Evolutionary conservation across 1,139 yeast genomes (phyloP), one percentile per base, ranked within the genome.

Genomic region (Suhomyces taliae): DNA sequence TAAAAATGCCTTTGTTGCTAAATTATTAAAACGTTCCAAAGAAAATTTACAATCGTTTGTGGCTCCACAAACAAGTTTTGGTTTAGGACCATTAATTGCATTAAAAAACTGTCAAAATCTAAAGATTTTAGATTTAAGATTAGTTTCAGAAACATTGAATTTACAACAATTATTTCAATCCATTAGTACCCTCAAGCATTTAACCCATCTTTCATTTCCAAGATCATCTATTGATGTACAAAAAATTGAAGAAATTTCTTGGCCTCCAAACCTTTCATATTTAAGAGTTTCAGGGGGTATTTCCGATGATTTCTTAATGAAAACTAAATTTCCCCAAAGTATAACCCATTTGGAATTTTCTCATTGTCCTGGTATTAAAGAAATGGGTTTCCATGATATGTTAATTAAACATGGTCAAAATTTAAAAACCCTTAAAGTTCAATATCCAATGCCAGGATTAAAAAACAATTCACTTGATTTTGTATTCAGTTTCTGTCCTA

Each of bases 31-130:
- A 58, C 73, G 96, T 40, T 87, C 96, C 47, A 78, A 90, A 9
- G 65, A 75, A 26, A 76, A 76, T 41, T 67, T 93, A 43, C 77
- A 82, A 53, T 71, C 74, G 10, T 90, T 93, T 59, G 81, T 87
- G 7, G 97, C 98, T 0, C 97, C 98, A 1, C 98, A 91, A 61
- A 86, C 97, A 34, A 87, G 96, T 69, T 91, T 93, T 71, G 98
- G 98, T 0, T 78, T 85, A 49, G 89, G 96, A 0, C 97, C 98
- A 0, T 69, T 91, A 55, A 78, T 90, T 19, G 85, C 95, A 40
- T 71, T 93, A 43, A 80, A 87, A 49, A 74, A 83, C 43, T 93
- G 99, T 64, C 69, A 69, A 24, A 73, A 78, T 37, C 68, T 93
- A 46, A 76, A 75, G 49, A 78, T 83, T 0, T 69, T 93, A 34